phyloP scores from a whole-genome alignment of 768 basidiomycete species.

The Paxillus rubicundulus region DNA sequence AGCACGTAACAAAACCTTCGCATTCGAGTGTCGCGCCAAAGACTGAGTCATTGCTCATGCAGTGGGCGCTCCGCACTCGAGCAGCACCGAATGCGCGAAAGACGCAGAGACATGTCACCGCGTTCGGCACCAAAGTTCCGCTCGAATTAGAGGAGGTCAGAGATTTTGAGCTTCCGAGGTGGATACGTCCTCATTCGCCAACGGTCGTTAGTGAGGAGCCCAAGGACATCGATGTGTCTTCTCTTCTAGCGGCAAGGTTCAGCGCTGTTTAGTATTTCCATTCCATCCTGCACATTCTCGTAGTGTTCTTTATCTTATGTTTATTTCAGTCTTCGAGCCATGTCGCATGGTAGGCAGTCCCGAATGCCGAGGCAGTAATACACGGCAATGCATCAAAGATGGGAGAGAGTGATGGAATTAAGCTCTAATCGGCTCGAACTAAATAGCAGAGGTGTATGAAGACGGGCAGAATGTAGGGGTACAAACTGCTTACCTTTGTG shows the following conservation, averaged over 20 bases:
- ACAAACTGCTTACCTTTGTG: constrained; percentile 10
- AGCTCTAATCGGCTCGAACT: background rate
- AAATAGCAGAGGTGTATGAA: background rate
- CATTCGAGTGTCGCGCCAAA: constrained; percentile 13
- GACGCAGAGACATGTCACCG: constrained; percentile 50
- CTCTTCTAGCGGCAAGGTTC: background rate
- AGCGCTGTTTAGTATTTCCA: constrained; percentile 7
- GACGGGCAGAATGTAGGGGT: background rate
- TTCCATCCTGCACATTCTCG: constrained; percentile 9
- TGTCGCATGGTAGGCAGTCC: background rate
- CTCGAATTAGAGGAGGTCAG: constrained; percentile 42
- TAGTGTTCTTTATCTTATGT: constrained; percentile 28
- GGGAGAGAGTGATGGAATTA: background rate
- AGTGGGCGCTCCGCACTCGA: constrained; percentile 50
- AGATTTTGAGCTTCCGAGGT: constrained; percentile 59
- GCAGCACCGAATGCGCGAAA: constrained; percentile 44
- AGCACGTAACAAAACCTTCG: constrained; percentile 13
- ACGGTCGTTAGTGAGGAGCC: constrained; percentile 3
- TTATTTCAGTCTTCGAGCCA: constrained; percentile 22
- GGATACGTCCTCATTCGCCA: constrained; percentile 38
- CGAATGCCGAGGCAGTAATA: background rate
- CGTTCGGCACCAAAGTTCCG: constrained; percentile 63
- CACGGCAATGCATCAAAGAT: background rate
- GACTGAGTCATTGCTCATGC: constrained; percentile 39
- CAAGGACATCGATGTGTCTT: constrained; percentile 4